Percentiles rank a stretch among this genome's conserved stretches.
Evolutionary conservation across 805 yeast species (phyloP).

Genomic region (Teunomyces panamensis): DNA sequence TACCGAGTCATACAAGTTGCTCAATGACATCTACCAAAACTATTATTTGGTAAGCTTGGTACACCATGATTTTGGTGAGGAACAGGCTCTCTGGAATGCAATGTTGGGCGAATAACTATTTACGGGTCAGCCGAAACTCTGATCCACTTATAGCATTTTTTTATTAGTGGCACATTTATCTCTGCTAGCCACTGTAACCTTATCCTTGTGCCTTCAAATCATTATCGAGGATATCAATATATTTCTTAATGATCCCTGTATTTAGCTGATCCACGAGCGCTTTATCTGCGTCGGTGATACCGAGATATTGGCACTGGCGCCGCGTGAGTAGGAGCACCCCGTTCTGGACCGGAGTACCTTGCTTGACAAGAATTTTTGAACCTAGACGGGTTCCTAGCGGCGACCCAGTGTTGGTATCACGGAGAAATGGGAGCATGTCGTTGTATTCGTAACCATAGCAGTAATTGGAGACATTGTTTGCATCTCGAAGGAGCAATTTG

Average conservation of each 20-base stretch:
- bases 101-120: slow-evolving; percentile 37
- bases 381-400: slow-evolving; percentile 49
- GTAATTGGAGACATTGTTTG: slow-evolving; percentile 36
- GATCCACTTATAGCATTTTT: neutral
- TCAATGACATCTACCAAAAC: slow-evolving; percentile 57
- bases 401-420: slow-evolving; percentile 19
- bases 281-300: slow-evolving; percentile 21
- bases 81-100: slow-evolving; percentile 73
- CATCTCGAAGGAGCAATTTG: slow-evolving; percentile 59
- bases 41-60: slow-evolving; percentile 81
- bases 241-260: slow-evolving; percentile 33
- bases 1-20: slow-evolving; percentile 55
- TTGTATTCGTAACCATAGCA: slow-evolving; percentile 56
- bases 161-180: no score
- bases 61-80: slow-evolving; percentile 77
- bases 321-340: slow-evolving; percentile 43
- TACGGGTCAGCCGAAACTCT: slow-evolving; percentile 1
- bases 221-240: slow-evolving; percentile 35
- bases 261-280: slow-evolving; percentile 28
- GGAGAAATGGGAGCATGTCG: slow-evolving; percentile 50
- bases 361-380: slow-evolving; percentile 50
- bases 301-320: slow-evolving; percentile 30
- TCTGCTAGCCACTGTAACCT: neutral
- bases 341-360: slow-evolving; percentile 45
- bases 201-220: slow-evolving; percentile 14